Percentiles rank a stretch among this genome's conserved stretches.
These are phyloP conservation scores for Juglanconis oblonga DNA, from an alignment of 2,329 filamentous ascomycete species.

Conservation along the genomic window DNA sequence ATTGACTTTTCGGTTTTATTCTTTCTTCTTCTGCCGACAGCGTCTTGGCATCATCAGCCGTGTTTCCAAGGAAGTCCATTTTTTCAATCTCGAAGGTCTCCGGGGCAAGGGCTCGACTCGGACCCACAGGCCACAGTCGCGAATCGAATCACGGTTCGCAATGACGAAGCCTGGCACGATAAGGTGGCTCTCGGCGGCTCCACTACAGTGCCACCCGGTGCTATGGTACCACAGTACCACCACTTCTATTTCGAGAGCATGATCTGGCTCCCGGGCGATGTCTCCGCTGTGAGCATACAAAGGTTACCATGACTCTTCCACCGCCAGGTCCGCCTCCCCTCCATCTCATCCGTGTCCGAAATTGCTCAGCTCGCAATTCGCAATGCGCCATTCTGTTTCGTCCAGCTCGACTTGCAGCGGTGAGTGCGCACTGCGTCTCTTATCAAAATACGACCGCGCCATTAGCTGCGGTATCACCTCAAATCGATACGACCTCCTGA, in stretches of 20 bases:
- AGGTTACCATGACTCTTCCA: neutral
- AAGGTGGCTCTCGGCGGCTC: neutral
- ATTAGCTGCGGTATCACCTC: neutral
- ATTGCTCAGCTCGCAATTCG: neutral
- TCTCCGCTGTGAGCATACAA: neutral
- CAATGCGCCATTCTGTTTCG: neutral
- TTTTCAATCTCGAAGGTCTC: too few species aligned
- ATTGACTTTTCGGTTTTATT: too few species aligned
- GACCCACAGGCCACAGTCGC: neutral
- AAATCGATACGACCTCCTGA: slow-evolving; percentile 10
- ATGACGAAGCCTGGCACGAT: slow-evolving; percentile 10
- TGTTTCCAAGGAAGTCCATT: too few species aligned
- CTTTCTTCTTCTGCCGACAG: too few species aligned
- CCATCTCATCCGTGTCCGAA: neutral
- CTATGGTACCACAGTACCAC: neutral
- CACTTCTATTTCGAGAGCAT: slow-evolving; percentile 11
- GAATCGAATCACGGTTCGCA: neutral
- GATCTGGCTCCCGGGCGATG: neutral
- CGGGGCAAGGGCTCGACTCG: too few species aligned
- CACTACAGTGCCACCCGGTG: neutral
- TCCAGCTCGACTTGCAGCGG: neutral
- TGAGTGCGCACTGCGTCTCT: neutral
- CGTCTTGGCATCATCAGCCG: too few species aligned
- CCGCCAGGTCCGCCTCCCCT: neutral
- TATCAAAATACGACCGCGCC: neutral